Base-by-base conservation (phyloP, 108 stramenopile genomes). In the Cyclotella sp. region DNA sequence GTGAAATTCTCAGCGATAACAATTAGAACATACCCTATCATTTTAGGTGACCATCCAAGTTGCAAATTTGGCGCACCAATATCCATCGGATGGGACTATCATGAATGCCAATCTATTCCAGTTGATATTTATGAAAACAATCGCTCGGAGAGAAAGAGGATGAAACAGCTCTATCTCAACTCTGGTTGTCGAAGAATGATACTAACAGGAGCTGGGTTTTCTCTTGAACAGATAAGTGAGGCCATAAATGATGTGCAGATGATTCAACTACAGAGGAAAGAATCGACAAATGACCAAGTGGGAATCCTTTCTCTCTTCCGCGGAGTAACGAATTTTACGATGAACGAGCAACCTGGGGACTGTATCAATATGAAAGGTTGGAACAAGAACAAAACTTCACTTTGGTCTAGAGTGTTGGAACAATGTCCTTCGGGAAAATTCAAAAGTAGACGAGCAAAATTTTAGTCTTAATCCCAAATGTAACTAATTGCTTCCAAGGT, bases 21-120 rank as follows among this genome's bases (percentile, higher is more conserved):
- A 45, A n/a, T 72, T 18, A 24, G 71, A 49, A 63, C 24, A 1
- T 72, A 72, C 15, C 19, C 53, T 30, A 72, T 72, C 13, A 42
- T 60, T 1, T 34, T 72, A 9, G 71, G 71, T 30, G 71, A 72
- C 30, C 71, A 72, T 60, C 71, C 71, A 2, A 60, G 40, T 29
- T 72, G 71, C 30, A 72, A 63, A 49, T 62, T 72, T 26, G 71
- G 71, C 21, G 52, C 71, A 39, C 71, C 71, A 24, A 16, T 72
- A 15, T 62, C 71, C 45, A 47, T 72, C 10, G 57, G 46, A 49
- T 72, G 71, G 71, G 59, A 61, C 27, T 72, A 72, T 30, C 29
- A 54, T 44, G 52, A 72, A 72, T 27, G n/a, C 29, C 10, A 41
- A 34, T 13, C 34, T 28, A 27, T 72, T 6, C 18, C 55, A 0